A percentile compares a stretch with the other conserved stretches of the same genome.
phyloP scores from a whole-genome alignment of 73 alveolate genomes.

The Paramecium bursaria region DNA sequence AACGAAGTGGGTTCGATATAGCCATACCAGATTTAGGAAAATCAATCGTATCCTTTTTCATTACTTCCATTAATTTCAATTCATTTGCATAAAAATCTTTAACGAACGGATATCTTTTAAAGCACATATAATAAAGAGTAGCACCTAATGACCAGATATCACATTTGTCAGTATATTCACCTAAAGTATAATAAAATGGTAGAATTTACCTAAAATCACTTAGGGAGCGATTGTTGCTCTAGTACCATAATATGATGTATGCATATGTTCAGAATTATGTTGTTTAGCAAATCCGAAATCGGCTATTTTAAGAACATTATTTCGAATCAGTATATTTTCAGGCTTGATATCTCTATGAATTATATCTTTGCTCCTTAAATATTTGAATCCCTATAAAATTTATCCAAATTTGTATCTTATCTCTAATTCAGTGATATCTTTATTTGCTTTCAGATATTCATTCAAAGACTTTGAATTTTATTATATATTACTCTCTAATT shows the following conservation, averaged over 20 bases:
- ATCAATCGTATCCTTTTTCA: conserved; percentile 35
- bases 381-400: conserved; percentile 61
- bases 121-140: conserved; percentile 85
- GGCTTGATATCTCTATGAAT: conserved; percentile 98
- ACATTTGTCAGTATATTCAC: conserved; percentile 67
- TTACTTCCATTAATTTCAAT: conserved; percentile 45
- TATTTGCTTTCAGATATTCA: background rate
- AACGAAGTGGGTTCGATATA: conserved; percentile 18
- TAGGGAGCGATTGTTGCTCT: conserved; percentile 90
- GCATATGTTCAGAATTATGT: conserved; percentile 48
- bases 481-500: conserved; percentile 51
- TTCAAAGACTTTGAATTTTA: background rate
- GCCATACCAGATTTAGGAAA: conserved; percentile 62
- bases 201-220: conserved; percentile 76
- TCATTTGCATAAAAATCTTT: conserved; percentile 65
- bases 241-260: conserved; percentile 81
- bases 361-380: conserved; percentile 37
- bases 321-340: conserved; percentile 88
- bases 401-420: conserved; percentile 43
- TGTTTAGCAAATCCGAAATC: conserved; percentile 96
- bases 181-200: conserved; percentile 63
- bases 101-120: conserved; percentile 82
- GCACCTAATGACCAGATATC: conserved; percentile 92
- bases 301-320: conserved; percentile 90
- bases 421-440: conserved; percentile 62